These are phyloP conservation scores for Cyathus striatus DNA, from an alignment of 768 basidiomycete species.

Conservation along the genomic window DNA sequence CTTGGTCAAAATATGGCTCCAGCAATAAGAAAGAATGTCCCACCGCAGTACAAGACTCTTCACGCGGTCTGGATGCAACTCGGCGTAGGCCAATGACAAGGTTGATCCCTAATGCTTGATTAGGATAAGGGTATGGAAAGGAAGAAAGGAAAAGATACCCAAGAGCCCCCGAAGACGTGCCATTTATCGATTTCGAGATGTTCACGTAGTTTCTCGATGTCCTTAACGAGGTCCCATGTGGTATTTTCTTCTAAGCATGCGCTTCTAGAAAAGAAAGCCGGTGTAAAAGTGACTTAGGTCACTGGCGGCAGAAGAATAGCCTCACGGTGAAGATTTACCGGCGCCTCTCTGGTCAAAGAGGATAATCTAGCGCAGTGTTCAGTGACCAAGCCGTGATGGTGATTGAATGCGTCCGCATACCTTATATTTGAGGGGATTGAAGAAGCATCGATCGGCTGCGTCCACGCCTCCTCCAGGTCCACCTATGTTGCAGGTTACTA, in stretches of 20 bases:
- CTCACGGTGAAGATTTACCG: conserved; percentile 82
- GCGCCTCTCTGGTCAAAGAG: conserved; percentile 88
- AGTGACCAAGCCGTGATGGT: neutral
- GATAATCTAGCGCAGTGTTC: conserved; percentile 51
- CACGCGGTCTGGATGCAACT: conserved; percentile 79
- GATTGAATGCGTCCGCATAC: conserved; percentile 22
- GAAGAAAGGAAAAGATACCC: conserved; percentile 47
- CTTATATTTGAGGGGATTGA: conserved; percentile 84
- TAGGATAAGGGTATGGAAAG: neutral
- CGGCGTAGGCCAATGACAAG: conserved; percentile 79
- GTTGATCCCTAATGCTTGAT: conserved; percentile 67
- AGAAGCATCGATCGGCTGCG: conserved; percentile 67
- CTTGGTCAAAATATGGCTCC: neutral
- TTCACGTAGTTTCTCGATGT: conserved; percentile 79
- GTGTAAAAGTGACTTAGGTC: neutral
- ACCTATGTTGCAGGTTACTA: conserved; percentile 33
- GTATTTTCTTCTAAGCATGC: conserved; percentile 85
- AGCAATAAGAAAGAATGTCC: conserved; percentile 6
- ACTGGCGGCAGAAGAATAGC: conserved; percentile 5
- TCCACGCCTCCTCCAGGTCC: conserved; percentile 81
- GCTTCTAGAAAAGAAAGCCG: conserved; percentile 31
- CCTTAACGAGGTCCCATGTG: conserved; percentile 90
- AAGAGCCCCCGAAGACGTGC: conserved; percentile 94
- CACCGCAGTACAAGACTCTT: conserved; percentile 75
- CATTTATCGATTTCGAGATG: conserved; percentile 77